Evolutionary conservation across 2,329 filamentous ascomycete genomes (phyloP), one percentile per base, ranked within the genome.

Genomic region (Neonectria magnoliae): DNA sequence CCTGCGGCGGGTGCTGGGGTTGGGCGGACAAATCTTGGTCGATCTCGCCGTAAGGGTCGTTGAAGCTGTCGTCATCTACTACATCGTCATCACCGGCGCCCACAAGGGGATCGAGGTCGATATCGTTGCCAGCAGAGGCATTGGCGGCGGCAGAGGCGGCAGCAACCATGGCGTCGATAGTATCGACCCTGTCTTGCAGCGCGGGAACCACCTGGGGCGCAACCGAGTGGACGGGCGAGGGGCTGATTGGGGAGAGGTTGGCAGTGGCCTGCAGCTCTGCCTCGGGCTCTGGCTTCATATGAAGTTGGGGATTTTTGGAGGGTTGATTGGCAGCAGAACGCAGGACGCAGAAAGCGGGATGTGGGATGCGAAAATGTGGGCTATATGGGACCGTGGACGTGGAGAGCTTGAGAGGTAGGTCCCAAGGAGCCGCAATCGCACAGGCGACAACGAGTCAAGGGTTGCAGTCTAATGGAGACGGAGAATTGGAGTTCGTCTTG

Each of bases 111-210:
- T 76, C 76, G 68, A 81, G 76, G 68, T 76, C 72, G 64, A 68
- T 68, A 27, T 71, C 64, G 50, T 70, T 70, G 63, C 75, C 77
- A 71, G 72, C 70, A 45, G 68, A 63, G 64, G 71, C 71, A 60
- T 77, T 76, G 70, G 73, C 66, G 60, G 72, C 68, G 65, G 67
- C 60, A 57, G 67, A 73, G 16, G 71, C 73, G 60, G 76, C 79
- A 63, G 76, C 78, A 63, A 80, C 79, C 79, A 83, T 84, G 73
- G 79, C 80, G 78, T 82, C 82, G 65, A 85, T 78, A 65, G 78
- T 81, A 68, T 86, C 84, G 70, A 84, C 84, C 59, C 83, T 84
- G 65, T 85, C 79, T 73, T 87, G 84, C 62, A 87, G 83, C 27
- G 79, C 77, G 33, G 85, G 84, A 57, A 86, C 81, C 64, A 83